A percentile compares a stretch with the other conserved stretches of the same genome.
Evolutionary conservation across 352 stramenopile species (phyloP).

Genomic region (Globisporangium spinosum): DNA sequence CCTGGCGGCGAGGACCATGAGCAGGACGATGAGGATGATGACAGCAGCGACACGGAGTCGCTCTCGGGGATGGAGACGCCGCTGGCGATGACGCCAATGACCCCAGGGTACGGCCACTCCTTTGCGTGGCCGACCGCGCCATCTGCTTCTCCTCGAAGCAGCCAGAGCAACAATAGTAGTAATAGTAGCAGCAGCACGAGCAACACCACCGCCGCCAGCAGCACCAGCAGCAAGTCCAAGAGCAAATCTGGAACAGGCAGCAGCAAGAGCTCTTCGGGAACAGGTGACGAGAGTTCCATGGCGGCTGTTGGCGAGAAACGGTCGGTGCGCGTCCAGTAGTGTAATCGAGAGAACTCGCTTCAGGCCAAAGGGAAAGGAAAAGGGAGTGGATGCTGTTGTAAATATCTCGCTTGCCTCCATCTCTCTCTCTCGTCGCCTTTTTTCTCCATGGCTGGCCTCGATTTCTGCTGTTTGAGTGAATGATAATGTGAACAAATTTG

Average conservation of each 20-base stretch:
- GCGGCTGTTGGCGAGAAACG: conserved; percentile 9
- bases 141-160: neutral
- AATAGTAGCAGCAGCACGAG: neutral
- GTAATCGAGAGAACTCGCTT: too few relatives aligned
- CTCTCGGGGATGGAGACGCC: conserved; percentile 22
- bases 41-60: conserved; percentile 18
- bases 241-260: neutral
- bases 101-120: conserved; percentile 14
- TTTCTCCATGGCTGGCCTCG: neutral
- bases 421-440: neutral
- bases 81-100: conserved; percentile 20
- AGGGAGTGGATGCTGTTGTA: neutral
- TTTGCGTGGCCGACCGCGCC: conserved; percentile 16
- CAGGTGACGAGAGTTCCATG: neutral
- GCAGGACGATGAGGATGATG: neutral
- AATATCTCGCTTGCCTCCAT: neutral
- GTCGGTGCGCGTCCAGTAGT: conserved; percentile 4
- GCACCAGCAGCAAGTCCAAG: neutral
- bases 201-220: neutral
- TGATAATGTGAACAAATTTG: conserved; percentile 3
- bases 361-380: neutral
- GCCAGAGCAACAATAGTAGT: neutral
- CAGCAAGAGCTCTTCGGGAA: conserved; percentile 6
- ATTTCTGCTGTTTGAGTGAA: conserved; percentile 1
- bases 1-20: conserved; percentile 12